Conservation (phyloP, 371 early-diverging fungal genomes). For the Mortierella sp. region DNA sequence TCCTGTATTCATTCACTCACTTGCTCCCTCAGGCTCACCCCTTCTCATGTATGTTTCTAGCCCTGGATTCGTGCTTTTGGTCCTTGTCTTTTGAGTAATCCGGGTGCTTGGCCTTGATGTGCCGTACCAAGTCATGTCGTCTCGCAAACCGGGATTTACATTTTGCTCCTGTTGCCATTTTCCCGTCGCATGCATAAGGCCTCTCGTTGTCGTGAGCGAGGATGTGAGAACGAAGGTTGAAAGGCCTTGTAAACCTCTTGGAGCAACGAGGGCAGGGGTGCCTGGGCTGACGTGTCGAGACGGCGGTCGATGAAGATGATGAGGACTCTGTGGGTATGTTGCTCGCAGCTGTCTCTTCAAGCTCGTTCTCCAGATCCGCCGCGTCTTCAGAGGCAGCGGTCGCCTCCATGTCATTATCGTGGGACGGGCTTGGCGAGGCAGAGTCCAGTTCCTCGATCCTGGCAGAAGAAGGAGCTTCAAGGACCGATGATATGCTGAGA, state of each 20-base stretch:
- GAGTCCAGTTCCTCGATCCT: background rate
- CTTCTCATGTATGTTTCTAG: background rate
- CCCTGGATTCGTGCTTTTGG: background rate
- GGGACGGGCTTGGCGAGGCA: background rate
- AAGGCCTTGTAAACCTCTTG: conserved; percentile 22
- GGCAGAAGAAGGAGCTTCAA: background rate
- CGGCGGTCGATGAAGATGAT: background rate
- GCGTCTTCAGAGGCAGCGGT: background rate
- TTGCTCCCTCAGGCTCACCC: background rate
- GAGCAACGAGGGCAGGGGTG: conserved; percentile 5
- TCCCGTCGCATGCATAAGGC: conserved; percentile 16
- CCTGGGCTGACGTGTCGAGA: background rate
- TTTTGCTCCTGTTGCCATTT: background rate
- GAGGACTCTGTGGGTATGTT: background rate
- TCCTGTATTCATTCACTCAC: background rate
- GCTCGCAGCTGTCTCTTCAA: background rate
- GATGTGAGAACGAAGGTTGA: conserved; percentile 31
- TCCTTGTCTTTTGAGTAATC: conserved; percentile 2
- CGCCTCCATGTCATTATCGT: background rate
- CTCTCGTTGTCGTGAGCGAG: conserved; percentile 14
- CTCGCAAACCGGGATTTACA: conserved; percentile 22
- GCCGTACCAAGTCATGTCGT: conserved; percentile 20
- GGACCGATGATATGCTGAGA: background rate
- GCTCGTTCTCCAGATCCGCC: background rate
- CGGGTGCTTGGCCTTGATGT: conserved; percentile 19